A percentile compares a stretch with the other conserved stretches of the same genome.
Conservation (phyloP, 352 stramenopile genomes). For the Globisporangium orthogonon region DNA sequence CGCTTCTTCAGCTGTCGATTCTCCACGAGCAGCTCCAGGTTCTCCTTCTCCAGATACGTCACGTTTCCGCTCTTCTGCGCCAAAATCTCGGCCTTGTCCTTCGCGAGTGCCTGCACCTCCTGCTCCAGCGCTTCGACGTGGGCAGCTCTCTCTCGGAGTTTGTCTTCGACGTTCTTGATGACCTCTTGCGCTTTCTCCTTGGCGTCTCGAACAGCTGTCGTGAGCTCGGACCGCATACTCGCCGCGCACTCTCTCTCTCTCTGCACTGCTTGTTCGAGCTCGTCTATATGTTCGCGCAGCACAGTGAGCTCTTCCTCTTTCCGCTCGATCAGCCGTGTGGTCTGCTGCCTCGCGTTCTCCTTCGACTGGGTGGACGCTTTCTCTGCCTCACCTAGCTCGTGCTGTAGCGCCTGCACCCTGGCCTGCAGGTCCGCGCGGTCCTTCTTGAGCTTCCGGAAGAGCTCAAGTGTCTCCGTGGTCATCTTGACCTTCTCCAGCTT, state of each 20-base stretch:
- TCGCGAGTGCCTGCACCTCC: conserved; percentile 20
- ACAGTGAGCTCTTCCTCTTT: conserved; percentile 38
- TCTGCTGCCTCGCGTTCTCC: conserved; percentile 15
- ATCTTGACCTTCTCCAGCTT: conserved; percentile 84
- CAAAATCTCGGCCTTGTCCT: conserved; percentile 20
- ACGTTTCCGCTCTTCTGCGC: conserved; percentile 34
- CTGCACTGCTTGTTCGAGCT: conserved; percentile 19
- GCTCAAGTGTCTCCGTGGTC: conserved; percentile 60
- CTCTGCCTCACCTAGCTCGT: too few species aligned
- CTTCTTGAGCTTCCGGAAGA: conserved; percentile 65
- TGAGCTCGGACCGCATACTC: too few species aligned
- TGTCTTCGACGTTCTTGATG: conserved; percentile 36
- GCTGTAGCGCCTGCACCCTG: conserved; percentile 25
- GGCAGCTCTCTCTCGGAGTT: conserved; percentile 42
- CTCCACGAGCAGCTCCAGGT: conserved; percentile 55
- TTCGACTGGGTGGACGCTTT: neutral
- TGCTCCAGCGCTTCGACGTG: conserved; percentile 33
- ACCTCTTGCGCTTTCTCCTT: conserved; percentile 50
- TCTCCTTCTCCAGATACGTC: conserved; percentile 62
- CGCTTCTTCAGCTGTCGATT: conserved; percentile 50
- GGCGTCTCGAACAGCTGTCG: conserved; percentile 18
- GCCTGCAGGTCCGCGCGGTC: conserved; percentile 42
- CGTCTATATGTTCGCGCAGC: conserved; percentile 32
- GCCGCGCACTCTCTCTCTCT: conserved; percentile 6
- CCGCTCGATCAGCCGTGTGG: conserved; percentile 7